Evolutionary conservation across 345 rosid species (phyloP), one percentile per base, ranked within the genome.

Genomic region (Eucalyptus sp.): DNA sequence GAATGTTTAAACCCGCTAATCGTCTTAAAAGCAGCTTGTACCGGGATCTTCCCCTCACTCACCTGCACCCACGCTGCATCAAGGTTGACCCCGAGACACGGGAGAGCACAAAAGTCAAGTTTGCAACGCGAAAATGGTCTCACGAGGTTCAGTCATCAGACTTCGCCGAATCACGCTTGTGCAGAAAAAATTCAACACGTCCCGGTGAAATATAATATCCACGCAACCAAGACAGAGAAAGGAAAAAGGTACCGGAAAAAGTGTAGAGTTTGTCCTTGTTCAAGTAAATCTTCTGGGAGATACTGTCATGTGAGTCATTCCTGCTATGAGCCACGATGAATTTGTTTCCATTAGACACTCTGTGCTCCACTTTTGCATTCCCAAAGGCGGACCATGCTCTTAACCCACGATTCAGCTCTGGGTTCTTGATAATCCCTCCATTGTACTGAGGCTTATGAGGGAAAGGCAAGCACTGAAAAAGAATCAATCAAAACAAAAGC

Each of bases 1-100:
- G 95, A 96, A 86, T 44, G 41, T 79, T 46, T 90, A 58, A 87
- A 88, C 18, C 93, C 95, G 13, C 68, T 87, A 10, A 48, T 50
- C 64, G 92, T 92, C 91, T 93, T 95, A 89, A 97, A 93, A 44
- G 92, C 41, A 1, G 96, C 98, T 12, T 25, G 60, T 29, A 96
- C 94, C 1, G 86, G 76, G 86, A 89, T 87, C 20, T 50, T 86
- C 88, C 94, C 96, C 5, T 94, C 88, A 50, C 91, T 94, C 31
- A 95, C 94, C 90, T 94, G 97, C 83, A 97, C 88, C 99, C 99
- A 97, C 33, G 96, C 98, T 96, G 92, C 90, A 91, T 18, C 62
- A 66, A 29, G 54, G 56, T 50, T n/a, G 43, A 24, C 41, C 14
- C 10, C 58, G 37, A 54, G 50, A 11, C 33, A 17, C 7, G 14